A percentile compares a stretch with the other conserved stretches of the same genome.
These are phyloP conservation scores for Monilinia laxa DNA, from an alignment of 2,329 filamentous ascomycete species.

Conservation along the genomic window DNA sequence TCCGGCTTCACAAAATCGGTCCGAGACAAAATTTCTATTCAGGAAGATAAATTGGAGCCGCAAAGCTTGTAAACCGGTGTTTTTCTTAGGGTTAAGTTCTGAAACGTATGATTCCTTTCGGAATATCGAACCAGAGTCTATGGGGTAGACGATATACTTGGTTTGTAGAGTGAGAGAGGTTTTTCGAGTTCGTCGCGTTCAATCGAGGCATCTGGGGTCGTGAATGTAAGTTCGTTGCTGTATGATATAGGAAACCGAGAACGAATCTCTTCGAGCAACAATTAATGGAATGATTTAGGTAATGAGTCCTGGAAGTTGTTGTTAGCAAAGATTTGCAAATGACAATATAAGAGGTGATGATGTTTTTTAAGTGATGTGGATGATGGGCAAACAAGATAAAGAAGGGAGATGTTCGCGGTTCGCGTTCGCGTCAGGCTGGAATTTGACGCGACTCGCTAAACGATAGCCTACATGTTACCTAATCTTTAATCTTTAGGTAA, in stretches of 20 bases:
- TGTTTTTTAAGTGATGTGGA: conserved; percentile 4
- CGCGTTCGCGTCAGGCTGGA: conserved; percentile 11
- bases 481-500: no score
- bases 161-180: conserved; percentile 50
- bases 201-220: conserved; percentile 31
- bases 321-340: conserved; percentile 31
- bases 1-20: conserved; percentile 38
- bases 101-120: conserved; percentile 66
- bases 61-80: conserved; percentile 71
- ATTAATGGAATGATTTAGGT: conserved; percentile 26
- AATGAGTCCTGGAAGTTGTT: conserved; percentile 8
- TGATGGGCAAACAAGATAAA: not conserved
- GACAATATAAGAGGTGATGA: conserved; percentile 33
- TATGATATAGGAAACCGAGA: conserved; percentile 28
- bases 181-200: conserved; percentile 31
- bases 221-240: conserved; percentile 34
- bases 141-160: conserved; percentile 73
- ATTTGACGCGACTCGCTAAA: conserved; percentile 7
- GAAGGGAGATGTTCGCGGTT: not conserved
- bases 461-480: not conserved
- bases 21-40: conserved; percentile 54
- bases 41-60: conserved; percentile 64
- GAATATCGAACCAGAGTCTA: conserved; percentile 76
- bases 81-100: conserved; percentile 97
- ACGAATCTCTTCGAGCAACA: conserved; percentile 26